A percentile compares a stretch with the other conserved stretches of the same genome.
phyloP scores from a whole-genome alignment of 129 eudicot species.

The Pittosporum tobira region DNA sequence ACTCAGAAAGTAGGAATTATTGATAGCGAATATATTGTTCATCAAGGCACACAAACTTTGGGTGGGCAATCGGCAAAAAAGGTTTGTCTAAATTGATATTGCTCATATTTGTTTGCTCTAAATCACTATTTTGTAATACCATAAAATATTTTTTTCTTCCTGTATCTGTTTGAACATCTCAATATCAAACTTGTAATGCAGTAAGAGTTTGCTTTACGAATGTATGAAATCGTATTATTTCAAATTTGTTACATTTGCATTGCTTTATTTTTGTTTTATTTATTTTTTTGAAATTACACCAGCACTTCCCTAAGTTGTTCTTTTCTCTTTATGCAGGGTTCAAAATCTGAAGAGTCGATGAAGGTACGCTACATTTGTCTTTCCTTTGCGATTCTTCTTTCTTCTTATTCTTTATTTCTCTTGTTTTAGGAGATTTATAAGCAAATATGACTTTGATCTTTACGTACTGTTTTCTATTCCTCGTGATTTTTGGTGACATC shows the following conservation, averaged over 20 bases:
- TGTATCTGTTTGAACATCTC: background rate
- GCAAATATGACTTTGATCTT: background rate
- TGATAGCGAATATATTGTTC: constrained; percentile 72
- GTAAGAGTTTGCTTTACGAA: background rate
- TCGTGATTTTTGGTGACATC: constrained; percentile 28
- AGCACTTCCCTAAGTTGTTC: background rate
- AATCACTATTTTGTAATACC: background rate
- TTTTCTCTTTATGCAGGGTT: constrained; percentile 35
- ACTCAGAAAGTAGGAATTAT: constrained; percentile 70
- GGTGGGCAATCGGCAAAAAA: constrained; percentile 63
- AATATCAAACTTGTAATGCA: background rate
- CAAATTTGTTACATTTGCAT: background rate
- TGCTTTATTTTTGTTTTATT: no score
- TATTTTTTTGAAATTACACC: no score
- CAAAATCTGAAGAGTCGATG: constrained; percentile 17
- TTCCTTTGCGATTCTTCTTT: background rate
- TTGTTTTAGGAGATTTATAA: background rate
- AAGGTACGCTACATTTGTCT: constrained; percentile 34
- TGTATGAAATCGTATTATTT: background rate
- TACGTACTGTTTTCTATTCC: constrained; percentile 1
- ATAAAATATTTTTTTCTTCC: background rate
- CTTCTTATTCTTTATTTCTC: background rate
- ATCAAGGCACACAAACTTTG: constrained; percentile 70
- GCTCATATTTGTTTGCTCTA: no score
- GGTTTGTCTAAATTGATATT: constrained; percentile 21